Conservation (phyloP, 1,139 yeast genomes). For the Nakaseomyces bracarensis region DNA sequence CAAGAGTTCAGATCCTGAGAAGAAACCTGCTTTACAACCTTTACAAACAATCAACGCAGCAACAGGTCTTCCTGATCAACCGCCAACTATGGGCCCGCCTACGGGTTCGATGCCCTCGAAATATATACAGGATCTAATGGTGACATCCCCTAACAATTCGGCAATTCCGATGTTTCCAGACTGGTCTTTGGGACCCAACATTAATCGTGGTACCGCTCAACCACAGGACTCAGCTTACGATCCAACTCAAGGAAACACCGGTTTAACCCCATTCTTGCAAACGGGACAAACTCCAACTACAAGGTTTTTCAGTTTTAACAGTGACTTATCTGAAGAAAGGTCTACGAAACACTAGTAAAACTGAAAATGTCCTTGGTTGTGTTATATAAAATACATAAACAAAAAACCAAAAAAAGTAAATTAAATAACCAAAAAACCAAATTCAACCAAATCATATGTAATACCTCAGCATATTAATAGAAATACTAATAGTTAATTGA, state of each 20-base stretch:
- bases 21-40: conserved; percentile 2
- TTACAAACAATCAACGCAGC: neutral
- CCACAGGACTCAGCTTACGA: neutral
- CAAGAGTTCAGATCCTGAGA: neutral
- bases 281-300: conserved; percentile 26
- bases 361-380: too few species aligned
- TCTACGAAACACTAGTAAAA: neutral
- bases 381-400: neutral
- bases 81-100: conserved; percentile 7
- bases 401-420: neutral
- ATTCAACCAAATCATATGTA: too few species aligned
- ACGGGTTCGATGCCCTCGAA: conserved; percentile 29
- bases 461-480: too few species aligned
- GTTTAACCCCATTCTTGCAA: conserved; percentile 28
- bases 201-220: conserved; percentile 8
- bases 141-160: conserved; percentile 26
- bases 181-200: conserved; percentile 22
- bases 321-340: conserved; percentile 14
- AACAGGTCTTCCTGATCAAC: neutral
- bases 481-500: too few species aligned
- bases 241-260: conserved; percentile 20
- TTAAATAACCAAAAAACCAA: too few species aligned
- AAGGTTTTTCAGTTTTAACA: conserved; percentile 25
- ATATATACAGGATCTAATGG: conserved; percentile 29
- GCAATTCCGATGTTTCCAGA: conserved; percentile 30